These are phyloP conservation scores for Anthracocystis setariae DNA, from an alignment of 1,284 basidiomycete species.

Conservation along the genomic window DNA sequence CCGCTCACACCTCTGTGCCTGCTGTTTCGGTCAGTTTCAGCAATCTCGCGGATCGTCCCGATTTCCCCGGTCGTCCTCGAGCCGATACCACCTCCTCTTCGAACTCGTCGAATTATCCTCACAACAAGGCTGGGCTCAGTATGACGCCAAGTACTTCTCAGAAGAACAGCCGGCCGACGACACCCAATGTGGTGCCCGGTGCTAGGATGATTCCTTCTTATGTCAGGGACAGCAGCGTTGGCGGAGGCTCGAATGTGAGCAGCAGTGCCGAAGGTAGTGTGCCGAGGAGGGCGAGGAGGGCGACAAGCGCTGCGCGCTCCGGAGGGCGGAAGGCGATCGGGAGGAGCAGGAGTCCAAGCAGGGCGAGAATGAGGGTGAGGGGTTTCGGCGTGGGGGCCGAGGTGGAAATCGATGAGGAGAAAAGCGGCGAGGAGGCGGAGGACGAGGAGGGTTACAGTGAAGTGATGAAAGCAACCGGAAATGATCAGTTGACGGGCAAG, in stretches of 20 bases:
- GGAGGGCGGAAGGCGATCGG: slow-evolving; percentile 6
- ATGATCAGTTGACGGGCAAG: background rate
- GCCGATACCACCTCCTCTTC: slow-evolving; percentile 24
- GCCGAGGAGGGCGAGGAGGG: slow-evolving; percentile 22
- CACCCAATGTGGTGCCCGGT: slow-evolving; percentile 12
- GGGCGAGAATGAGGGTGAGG: slow-evolving; percentile 35
- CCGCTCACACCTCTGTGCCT: slow-evolving; percentile 11
- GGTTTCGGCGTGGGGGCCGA: slow-evolving; percentile 54
- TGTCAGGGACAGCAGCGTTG: slow-evolving; percentile 20
- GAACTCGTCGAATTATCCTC: slow-evolving; percentile 14
- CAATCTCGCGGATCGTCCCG: slow-evolving; percentile 33
- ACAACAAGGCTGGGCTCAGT: slow-evolving; percentile 13
- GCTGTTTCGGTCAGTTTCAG: slow-evolving; percentile 45
- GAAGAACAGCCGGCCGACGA: slow-evolving; percentile 19
- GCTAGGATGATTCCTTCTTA: slow-evolving; percentile 22
- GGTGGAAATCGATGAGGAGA: slow-evolving; percentile 53
- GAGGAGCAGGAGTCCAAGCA: slow-evolving; percentile 29
- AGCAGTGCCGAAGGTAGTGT: slow-evolving; percentile 39
- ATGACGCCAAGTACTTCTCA: slow-evolving; percentile 37
- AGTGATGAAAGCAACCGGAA: background rate
- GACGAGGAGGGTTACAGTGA: slow-evolving; percentile 68
- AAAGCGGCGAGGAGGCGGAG: slow-evolving; percentile 68
- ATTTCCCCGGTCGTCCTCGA: slow-evolving; percentile 18
- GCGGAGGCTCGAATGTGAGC: slow-evolving; percentile 12
- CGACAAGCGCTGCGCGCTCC: slow-evolving; percentile 16